Percentiles rank a stretch among this genome's conserved stretches.
Conservation (phyloP, 1,284 basidiomycete species). For the Limonomyces culmigenus region DNA sequence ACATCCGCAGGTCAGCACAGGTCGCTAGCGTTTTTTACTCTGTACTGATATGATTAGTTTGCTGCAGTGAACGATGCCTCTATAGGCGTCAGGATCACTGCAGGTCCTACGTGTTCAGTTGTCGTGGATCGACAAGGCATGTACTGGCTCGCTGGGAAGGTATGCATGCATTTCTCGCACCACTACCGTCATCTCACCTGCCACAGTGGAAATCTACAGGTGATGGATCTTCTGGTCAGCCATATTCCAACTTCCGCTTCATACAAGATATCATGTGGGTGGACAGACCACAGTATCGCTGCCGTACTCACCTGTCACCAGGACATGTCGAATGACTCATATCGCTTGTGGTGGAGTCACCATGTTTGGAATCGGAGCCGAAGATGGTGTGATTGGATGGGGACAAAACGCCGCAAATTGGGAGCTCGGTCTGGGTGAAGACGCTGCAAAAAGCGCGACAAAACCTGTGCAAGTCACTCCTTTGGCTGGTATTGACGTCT, state of each 20-base stretch:
- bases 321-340: slow-evolving; percentile 55
- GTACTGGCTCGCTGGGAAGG: slow-evolving; percentile 77
- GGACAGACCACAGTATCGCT: slow-evolving; percentile 3
- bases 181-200: slow-evolving; percentile 1
- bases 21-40: slow-evolving; percentile 1
- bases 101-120: slow-evolving; percentile 71
- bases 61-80: slow-evolving; percentile 48
- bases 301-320: slow-evolving; percentile 10
- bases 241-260: slow-evolving; percentile 66
- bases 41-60: slow-evolving; percentile 27
- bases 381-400: slow-evolving; percentile 59
- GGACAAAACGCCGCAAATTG: slow-evolving; percentile 73
- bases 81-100: slow-evolving; percentile 51
- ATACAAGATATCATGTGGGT: slow-evolving; percentile 68
- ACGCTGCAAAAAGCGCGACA: slow-evolving; percentile 74
- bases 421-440: slow-evolving; percentile 70
- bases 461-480: slow-evolving; percentile 66
- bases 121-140: slow-evolving; percentile 73
- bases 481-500: slow-evolving; percentile 57
- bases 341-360: slow-evolving; percentile 79
- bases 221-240: slow-evolving; percentile 72
- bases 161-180: slow-evolving; percentile 13
- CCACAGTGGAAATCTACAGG: slow-evolving; percentile 82
- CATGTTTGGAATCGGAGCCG: slow-evolving; percentile 63
- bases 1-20: slow-evolving; percentile 44